phyloP scores from a whole-genome alignment of 305 asterid genomes.

The Solanum hybrid region DNA sequence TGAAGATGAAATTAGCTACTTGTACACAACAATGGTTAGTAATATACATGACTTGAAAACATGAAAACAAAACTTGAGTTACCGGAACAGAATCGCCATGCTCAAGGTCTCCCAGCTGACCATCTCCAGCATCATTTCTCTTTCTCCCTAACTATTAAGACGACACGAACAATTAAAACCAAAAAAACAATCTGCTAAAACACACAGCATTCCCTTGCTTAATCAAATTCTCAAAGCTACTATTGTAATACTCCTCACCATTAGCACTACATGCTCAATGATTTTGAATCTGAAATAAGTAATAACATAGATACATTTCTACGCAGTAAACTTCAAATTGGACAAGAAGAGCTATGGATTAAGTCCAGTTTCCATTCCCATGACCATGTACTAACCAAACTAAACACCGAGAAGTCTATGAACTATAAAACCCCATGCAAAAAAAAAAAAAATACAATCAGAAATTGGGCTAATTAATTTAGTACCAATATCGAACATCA shows the following conservation, averaged over 20 bases:
- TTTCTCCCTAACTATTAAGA: slow-evolving; percentile 40
- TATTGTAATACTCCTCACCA: neutral
- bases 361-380: neutral
- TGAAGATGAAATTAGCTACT: slow-evolving; percentile 12
- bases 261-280: neutral
- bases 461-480: neutral
- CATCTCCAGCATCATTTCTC: slow-evolving; percentile 29
- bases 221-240: neutral
- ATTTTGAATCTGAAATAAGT: neutral
- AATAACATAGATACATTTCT: neutral
- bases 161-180: slow-evolving; percentile 12
- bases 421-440: too few species aligned
- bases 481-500: neutral
- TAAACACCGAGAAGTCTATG: too few species aligned
- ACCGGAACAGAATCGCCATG: slow-evolving; percentile 64
- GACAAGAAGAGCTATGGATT: neutral
- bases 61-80: neutral
- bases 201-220: neutral
- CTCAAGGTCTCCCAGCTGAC: slow-evolving; percentile 57
- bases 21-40: neutral
- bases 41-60: neutral
- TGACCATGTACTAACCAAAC: too few species aligned
- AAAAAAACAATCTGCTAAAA: neutral
- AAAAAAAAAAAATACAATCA: neutral
- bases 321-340: neutral